phyloP scores from a whole-genome alignment of 2,329 filamentous ascomycete genomes.

The Shiraia sp. region DNA sequence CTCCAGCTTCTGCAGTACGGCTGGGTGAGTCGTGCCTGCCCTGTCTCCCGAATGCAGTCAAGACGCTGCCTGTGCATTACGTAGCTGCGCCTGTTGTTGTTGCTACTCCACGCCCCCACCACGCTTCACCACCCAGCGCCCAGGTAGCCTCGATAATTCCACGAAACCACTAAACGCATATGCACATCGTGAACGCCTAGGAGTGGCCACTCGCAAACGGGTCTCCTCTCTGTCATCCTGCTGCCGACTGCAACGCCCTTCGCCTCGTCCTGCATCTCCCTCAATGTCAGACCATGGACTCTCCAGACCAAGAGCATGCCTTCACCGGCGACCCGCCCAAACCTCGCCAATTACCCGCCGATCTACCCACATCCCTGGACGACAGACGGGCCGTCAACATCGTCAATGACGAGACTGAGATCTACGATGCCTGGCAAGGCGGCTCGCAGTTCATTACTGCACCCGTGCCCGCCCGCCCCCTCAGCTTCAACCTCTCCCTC shows the following conservation, averaged over 20 bases:
- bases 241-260: not conserved
- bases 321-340: constrained; percentile 38
- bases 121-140: constrained; percentile 9
- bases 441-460: constrained; percentile 71
- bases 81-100: constrained; percentile 9
- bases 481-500: constrained; percentile 83
- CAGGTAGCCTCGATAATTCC: constrained; percentile 9
- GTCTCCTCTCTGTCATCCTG: not conserved
- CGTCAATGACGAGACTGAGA: constrained; percentile 82
- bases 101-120: constrained; percentile 4
- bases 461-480: constrained; percentile 79
- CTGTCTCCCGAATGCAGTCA: constrained; percentile 1
- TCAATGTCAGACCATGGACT: constrained; percentile 43
- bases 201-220: not conserved
- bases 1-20: too few species aligned
- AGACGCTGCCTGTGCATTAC: constrained; percentile 3
- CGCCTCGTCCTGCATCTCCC: not conserved
- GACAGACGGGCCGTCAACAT: constrained; percentile 75
- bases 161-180: constrained; percentile 1
- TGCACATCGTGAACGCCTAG: not conserved
- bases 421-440: constrained; percentile 99
- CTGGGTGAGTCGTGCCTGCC: not conserved
- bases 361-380: constrained; percentile 89
- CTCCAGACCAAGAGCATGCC: constrained; percentile 40
- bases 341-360: constrained; percentile 67